These are phyloP conservation scores for Trichoderma gamsii DNA, from an alignment of 495 filamentous ascomycete genomes.

Conservation along the genomic window DNA sequence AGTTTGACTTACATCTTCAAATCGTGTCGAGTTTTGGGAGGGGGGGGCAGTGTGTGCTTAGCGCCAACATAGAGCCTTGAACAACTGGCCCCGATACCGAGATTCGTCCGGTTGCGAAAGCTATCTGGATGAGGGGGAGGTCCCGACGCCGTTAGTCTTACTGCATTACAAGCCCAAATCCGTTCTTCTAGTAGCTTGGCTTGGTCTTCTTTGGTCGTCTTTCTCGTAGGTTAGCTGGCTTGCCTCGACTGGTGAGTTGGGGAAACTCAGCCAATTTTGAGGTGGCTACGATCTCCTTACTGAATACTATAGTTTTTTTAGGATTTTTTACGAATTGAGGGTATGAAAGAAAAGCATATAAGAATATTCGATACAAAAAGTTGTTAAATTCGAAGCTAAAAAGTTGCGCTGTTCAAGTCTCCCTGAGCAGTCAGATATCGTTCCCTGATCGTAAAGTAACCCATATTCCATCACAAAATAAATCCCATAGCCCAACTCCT, in stretches of 20 bases:
- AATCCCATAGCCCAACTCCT: neutral
- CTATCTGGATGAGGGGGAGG: neutral
- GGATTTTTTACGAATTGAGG: neutral
- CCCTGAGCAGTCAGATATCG: neutral
- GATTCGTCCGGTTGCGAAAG: neutral
- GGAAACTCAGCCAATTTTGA: no score
- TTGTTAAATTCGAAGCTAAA: neutral
- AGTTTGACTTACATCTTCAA: no score
- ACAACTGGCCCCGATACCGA: neutral
- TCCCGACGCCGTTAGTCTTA: neutral
- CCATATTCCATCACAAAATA: slow-evolving; percentile 3
- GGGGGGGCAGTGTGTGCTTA: neutral
- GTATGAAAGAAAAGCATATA: neutral
- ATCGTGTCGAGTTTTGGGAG: no score
- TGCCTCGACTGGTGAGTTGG: no score
- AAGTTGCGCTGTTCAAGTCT: neutral
- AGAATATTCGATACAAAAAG: neutral
- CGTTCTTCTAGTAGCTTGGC: neutral
- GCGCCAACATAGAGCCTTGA: neutral
- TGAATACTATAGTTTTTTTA: neutral
- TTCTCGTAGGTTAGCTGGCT: no score
- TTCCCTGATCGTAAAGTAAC: neutral
- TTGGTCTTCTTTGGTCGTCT: no score
- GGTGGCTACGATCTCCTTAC: neutral
- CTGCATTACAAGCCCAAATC: neutral